These are phyloP conservation scores for Epichloe typhina DNA, from an alignment of 2,329 filamentous ascomycete genomes.

Conservation along the genomic window DNA sequence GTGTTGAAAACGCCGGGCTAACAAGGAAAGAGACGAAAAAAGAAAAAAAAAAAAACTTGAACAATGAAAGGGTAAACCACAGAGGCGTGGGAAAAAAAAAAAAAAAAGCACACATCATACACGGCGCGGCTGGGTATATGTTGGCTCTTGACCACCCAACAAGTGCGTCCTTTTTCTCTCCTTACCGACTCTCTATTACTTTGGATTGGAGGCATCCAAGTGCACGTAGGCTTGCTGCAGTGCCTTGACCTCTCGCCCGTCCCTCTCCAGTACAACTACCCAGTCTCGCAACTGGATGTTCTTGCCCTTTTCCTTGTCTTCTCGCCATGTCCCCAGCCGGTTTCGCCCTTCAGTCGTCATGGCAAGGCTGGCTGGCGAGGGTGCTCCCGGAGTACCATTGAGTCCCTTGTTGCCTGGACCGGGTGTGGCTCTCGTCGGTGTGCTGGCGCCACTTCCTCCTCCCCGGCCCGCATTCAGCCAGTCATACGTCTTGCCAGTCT, in stretches of 20 bases:
- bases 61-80: background rate
- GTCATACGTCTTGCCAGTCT: constrained; percentile 53
- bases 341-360: constrained; percentile 47
- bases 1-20: constrained; percentile 4
- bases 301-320: constrained; percentile 62
- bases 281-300: constrained; percentile 79
- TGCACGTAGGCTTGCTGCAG: constrained; percentile 44
- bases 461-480: constrained; percentile 52
- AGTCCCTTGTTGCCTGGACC: constrained; percentile 20
- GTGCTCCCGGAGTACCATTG: constrained; percentile 18
- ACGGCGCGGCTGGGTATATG: constrained; percentile 6
- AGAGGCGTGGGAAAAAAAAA: background rate
- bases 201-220: constrained; percentile 36
- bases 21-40: background rate
- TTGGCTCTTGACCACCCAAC: constrained; percentile 5
- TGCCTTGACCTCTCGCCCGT: constrained; percentile 53
- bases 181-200: constrained; percentile 13
- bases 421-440: constrained; percentile 27
- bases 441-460: constrained; percentile 40
- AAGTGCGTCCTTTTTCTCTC: background rate
- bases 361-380: constrained; percentile 20
- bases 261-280: constrained; percentile 64
- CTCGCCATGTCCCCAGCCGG: constrained; percentile 61
- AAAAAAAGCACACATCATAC: background rate
- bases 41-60: background rate